Evolutionary conservation across 2,329 filamentous ascomycete species (phyloP), one percentile per base, ranked within the genome.

Genomic region (Venturia effusa): DNA sequence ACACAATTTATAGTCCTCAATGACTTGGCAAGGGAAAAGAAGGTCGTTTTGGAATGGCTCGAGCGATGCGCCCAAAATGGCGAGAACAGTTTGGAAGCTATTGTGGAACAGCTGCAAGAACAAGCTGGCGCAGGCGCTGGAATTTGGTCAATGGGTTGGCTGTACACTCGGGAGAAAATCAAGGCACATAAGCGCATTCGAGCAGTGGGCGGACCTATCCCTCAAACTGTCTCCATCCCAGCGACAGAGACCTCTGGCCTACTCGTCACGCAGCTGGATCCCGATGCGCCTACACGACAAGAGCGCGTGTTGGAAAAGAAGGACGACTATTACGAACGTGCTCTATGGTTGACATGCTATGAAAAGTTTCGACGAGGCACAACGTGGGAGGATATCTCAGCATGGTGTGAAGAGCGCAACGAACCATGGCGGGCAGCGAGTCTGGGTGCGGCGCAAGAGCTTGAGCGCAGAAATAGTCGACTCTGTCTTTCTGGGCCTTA

Each of bases 291-390:
- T n/a, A 87, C 86, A 43, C 84, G 94, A 66, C 92, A 97, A 74
- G 82, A 82, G 60, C 84, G 89, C 63, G 85, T 82, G 61, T 79
- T 97, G 48, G 88, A 96, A 71, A 84, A 86, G 30, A 85, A 92
- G 69, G 94, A 99, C 71, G 86, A 91, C 68, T 92, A 87, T 70
- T 94, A 93, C 67, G 94, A 99, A 77, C 85, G 88, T 62, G 89
- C 92, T 2, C 89, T 96, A 59, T 97, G 94, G 92, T 82, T 92
- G 66, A 88, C 90, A n/a, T 94, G 90, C 75, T 97, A 92, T 79
- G 91, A 96, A 74, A 89, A 96, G 80, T 80, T 99, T 62, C 86
- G 93, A 60, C 86, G 92, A 57, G 94, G 94, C n/a, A 87, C 85
- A 68, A 85, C 81, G 66, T 84, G 89, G 76, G 76, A 83, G 10